Conservation (phyloP, 106 monocot genomes). For the Triglochin maritima region DNA sequence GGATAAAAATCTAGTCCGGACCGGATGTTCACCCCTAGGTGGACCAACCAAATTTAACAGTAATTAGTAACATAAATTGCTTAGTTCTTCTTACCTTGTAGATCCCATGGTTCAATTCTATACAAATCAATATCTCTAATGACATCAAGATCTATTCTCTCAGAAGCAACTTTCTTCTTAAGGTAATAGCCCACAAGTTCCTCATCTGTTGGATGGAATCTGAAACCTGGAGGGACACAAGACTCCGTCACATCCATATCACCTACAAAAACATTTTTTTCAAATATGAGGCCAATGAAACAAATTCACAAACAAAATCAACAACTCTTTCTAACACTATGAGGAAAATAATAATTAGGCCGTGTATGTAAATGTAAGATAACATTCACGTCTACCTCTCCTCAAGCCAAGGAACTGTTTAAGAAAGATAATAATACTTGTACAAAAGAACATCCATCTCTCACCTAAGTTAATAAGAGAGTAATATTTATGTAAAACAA, state of each 20-base stretch:
- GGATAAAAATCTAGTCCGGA: no score
- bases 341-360: neutral
- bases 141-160: slow-evolving; percentile 11
- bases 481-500: no score
- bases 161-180: slow-evolving; percentile 16
- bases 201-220: slow-evolving; percentile 23
- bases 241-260: slow-evolving; percentile 7
- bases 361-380: no score
- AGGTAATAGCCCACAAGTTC: slow-evolving; percentile 25
- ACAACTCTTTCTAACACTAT: no score
- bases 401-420: no score
- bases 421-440: no score
- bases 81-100: slow-evolving; percentile 9
- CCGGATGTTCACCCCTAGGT: no score
- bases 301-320: neutral
- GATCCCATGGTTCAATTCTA: slow-evolving; percentile 22
- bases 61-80: neutral
- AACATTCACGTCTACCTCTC: no score
- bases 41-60: no score
- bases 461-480: no score
- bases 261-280: slow-evolving; percentile 2
- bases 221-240: slow-evolving; percentile 16
- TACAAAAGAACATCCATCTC: no score
- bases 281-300: neutral
- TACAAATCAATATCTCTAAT: slow-evolving; percentile 18